Conservation (phyloP, 1,284 basidiomycete genomes). For the Cutaneotrichosporon dermatis region DNA sequence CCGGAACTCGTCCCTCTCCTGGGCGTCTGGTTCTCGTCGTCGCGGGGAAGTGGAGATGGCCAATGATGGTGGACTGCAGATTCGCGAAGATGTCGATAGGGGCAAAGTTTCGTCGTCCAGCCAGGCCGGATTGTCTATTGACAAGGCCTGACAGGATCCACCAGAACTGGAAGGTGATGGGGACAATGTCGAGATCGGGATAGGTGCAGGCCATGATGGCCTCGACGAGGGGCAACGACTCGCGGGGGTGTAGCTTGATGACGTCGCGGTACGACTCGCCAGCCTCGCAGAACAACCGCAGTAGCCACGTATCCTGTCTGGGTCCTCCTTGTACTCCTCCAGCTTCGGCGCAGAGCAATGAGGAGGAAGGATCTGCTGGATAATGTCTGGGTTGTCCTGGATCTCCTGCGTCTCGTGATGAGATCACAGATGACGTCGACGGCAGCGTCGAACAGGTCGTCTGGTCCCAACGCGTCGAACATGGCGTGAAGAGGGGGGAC, state of each 20-base stretch:
- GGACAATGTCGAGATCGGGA: conserved; percentile 90
- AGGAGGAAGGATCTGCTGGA: conserved; percentile 81
- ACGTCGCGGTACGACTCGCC: conserved; percentile 91
- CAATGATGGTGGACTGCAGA: conserved; percentile 81
- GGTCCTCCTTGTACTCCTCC: conserved; percentile 60
- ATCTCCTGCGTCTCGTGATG: conserved; percentile 99
- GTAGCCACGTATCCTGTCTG: conserved; percentile 83
- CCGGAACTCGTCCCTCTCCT: conserved; percentile 91
- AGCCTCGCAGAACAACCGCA: conserved; percentile 92
- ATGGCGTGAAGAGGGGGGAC: conserved; percentile 78
- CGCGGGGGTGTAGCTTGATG: conserved; percentile 81
- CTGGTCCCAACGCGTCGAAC: conserved; percentile 77
- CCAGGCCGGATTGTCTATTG: conserved; percentile 47
- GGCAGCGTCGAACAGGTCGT: conserved; percentile 84
- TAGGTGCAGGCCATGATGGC: conserved; percentile 93
- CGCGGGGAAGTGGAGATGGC: conserved; percentile 89
- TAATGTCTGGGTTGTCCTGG: conserved; percentile 85
- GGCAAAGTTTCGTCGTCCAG: conserved; percentile 28
- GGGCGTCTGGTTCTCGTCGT: conserved; percentile 68
- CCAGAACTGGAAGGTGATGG: conserved; percentile 99
- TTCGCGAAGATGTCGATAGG: conserved; percentile 75
- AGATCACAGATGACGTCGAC: conserved; percentile 90
- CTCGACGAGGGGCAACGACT: conserved; percentile 89
- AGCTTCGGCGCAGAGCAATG: conserved; percentile 68
- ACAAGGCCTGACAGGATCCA: conserved; percentile 81